Conservation (phyloP, 169 alveolate genomes). For the Plasmodium billcollinsi region DNA sequence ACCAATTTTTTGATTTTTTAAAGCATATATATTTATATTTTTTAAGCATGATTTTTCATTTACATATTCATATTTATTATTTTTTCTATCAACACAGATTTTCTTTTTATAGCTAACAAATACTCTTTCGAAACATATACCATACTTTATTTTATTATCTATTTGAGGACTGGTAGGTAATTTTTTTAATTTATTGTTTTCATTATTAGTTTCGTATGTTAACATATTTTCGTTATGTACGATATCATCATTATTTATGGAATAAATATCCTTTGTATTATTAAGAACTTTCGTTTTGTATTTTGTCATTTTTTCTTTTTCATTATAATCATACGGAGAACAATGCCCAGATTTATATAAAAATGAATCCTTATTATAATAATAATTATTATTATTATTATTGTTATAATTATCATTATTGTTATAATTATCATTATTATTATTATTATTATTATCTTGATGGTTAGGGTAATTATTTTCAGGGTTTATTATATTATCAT, state of each 20-base stretch:
- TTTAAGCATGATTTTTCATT: constrained; percentile 75
- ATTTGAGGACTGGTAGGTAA: no score
- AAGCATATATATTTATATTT: constrained; percentile 80
- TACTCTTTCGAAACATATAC: constrained; percentile 60
- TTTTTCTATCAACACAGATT: constrained; percentile 17
- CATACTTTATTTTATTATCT: constrained; percentile 18
- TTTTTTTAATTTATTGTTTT: no score
- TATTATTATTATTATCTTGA: background rate
- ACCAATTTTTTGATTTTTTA: constrained; percentile 81
- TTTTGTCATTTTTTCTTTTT: background rate
- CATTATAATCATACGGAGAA: no score
- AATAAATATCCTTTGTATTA: background rate
- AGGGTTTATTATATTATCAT: background rate
- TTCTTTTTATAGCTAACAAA: constrained; percentile 67
- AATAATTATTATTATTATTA: background rate
- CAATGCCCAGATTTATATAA: no score
- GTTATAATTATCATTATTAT: background rate
- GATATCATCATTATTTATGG: background rate
- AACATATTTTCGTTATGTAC: background rate
- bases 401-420: no score
- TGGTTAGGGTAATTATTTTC: background rate
- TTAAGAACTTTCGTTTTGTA: background rate
- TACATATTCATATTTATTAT: constrained; percentile 44
- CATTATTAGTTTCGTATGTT: background rate
- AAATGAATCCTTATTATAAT: background rate